Evolutionary conservation across 169 alveolate genomes (phyloP), one percentile per base, ranked within the genome.

Genomic region (Cardiosporidium cionae): DNA sequence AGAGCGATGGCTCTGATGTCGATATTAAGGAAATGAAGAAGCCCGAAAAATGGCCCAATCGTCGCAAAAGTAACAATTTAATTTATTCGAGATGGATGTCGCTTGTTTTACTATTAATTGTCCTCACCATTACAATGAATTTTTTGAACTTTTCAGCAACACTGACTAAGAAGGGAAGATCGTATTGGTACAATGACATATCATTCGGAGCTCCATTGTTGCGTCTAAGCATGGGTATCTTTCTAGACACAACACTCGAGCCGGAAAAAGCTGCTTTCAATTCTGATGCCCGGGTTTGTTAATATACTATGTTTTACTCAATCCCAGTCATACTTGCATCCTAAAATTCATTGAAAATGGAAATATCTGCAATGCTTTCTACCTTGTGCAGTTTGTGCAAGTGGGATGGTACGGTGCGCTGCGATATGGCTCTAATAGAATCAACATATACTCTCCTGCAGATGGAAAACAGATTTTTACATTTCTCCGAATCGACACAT

Each of bases 111-210:
- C 58, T 44, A 44, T 44, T 44, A 16, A 44, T 16, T 16, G n/a
- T 44, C 58, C 58, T 44, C n/a, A 44, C 58, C n/a, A 44, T 44
- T 44, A 44, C 16, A 44, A 16, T 44, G 16, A 16, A 44, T n/a
- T 44, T 16, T n/a, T 44, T 16, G 27, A 44, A 16, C 16, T 44
- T 44, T 44, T 16, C 58, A 44, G 58, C 58, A 16, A n/a, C 16
- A 44, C 16, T 44, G 16, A n/a, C n/a, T 16, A 44, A 44, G n/a
- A 44, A 44, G 58, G n/a, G 27, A 16, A 16, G n/a, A 16, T 44
- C 58, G 27, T 82, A 79, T 77, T 82, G 86, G 86, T 82, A 78
- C 75, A 79, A 82, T 65, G 87, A 82, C 65, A 78, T 82, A 33
- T 79, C 87, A 23, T 32, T 37, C 64, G 84, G 79, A 22, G 78